phyloP scores from a whole-genome alignment of 2,329 filamentous ascomycete species.

The Knoxdaviesia capensis region DNA sequence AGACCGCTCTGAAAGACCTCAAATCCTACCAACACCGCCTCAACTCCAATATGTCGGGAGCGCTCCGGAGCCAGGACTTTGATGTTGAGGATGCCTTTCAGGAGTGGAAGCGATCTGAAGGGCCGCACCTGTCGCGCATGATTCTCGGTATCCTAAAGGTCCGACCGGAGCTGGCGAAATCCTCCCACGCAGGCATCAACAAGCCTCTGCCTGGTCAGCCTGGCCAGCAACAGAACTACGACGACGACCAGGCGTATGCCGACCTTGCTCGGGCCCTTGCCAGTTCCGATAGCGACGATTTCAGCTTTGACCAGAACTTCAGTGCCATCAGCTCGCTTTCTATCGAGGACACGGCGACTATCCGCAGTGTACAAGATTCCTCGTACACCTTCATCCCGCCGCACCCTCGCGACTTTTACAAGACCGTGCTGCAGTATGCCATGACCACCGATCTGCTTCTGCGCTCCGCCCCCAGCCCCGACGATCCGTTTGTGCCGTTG shows the following conservation, averaged over 20 bases:
- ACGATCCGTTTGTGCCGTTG: conserved; percentile 29
- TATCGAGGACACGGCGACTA: conserved; percentile 30
- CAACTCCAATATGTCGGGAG: conserved; percentile 57
- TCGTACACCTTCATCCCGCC: conserved; percentile 79
- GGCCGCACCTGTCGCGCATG: conserved; percentile 73
- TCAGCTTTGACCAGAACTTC: conserved; percentile 5
- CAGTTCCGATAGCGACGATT: conserved; percentile 15
- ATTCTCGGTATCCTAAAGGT: conserved; percentile 79
- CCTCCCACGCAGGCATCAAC: conserved; percentile 37
- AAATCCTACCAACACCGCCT: conserved; percentile 86
- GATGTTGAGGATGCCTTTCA: conserved; percentile 76
- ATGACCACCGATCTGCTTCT: conserved; percentile 34
- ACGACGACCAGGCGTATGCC: conserved; percentile 29
- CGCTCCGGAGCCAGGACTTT: conserved; percentile 70
- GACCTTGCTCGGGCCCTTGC: conserved; percentile 31
- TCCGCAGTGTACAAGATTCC: conserved; percentile 36
- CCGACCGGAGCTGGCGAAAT: conserved; percentile 69
- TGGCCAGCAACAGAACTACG: conserved; percentile 16
- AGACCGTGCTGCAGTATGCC: conserved; percentile 60
- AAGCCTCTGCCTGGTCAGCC: conserved; percentile 28
- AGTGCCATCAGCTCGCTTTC: conserved; percentile 47
- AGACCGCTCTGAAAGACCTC: conserved; percentile 73
- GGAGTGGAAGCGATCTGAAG: conserved; percentile 79
- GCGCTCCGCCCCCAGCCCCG: conserved; percentile 31
- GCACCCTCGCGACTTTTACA: conserved; percentile 67